Base-by-base conservation (phyloP, 352 stramenopile genomes). In the Globisporangium perplexum region DNA sequence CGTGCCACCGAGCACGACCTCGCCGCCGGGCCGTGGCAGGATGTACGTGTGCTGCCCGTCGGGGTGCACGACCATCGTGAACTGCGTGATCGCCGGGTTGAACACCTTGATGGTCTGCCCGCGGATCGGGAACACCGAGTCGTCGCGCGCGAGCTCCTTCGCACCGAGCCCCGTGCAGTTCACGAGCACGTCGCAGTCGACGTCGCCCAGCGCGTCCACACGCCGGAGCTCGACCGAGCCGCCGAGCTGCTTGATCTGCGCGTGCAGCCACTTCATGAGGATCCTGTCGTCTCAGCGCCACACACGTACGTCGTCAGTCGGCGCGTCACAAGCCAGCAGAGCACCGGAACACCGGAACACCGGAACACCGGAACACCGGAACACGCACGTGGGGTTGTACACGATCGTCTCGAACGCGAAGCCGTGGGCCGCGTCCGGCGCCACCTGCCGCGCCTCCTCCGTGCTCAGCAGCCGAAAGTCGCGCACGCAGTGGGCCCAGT, bases 401-500 rank as follows among this genome's bases (percentile, higher is more conserved):
- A 90, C 77, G 58, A 87, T 72, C 17, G 78, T 82, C 42, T 62
- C 61, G 50, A 85, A 85, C 41, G 69, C 53, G 39, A 65, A 80
- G 30, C 78, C 78, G 42, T 88, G 75, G 4, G 63, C 62, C 14
- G 73, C 72, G 24, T 65, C 72, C 0, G 73, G 59, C 6, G 61
- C 68, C 45, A 83, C 66, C 7, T 63, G 42, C 0, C 33, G 41
- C 7, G 71, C 75, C 48, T 89, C 74, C 10, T 71, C 60, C 0
- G 28, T 55, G 42, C 60, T 68, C 14, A 89, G 50, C 20, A 83
- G 41, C 3, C 72, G 70, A 58, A 83, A 87, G 53, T 82, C 65
- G 41, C 77, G 60, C 14, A 83, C 78, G 39, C 70, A 84, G 43
- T 86, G 76, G 0, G 76, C 75, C 78, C 78, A 89, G 56, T 89